A percentile compares a stretch with the other conserved stretches of the same genome.
Evolutionary conservation across 1,284 basidiomycete species (phyloP).

Genomic region (Ceratobasidium sp.): DNA sequence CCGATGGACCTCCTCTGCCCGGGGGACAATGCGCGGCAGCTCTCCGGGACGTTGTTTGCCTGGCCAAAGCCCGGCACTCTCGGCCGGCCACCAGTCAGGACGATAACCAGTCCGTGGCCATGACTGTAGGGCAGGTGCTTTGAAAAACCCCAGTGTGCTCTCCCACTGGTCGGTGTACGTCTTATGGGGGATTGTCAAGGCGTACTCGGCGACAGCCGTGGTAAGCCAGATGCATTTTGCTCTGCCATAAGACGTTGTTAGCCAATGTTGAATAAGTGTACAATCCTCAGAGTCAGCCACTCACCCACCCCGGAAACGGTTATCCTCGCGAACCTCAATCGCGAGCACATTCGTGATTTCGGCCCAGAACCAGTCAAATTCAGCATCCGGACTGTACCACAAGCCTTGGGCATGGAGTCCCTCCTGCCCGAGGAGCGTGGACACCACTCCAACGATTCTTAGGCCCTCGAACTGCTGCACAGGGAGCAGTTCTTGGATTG

Average conservation of each 20-base stretch:
- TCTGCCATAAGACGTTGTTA: background rate
- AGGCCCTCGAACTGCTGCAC: no score
- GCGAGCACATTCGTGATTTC: background rate
- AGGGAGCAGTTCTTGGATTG: no score
- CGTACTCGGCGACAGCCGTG: constrained; percentile 1
- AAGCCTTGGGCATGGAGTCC: no score
- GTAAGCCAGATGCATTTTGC: background rate
- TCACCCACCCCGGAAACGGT: constrained; percentile 6
- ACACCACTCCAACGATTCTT: no score
- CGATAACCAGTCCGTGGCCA: background rate
- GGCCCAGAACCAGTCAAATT: constrained; percentile 30
- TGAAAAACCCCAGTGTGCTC: background rate
- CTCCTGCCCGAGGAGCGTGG: no score
- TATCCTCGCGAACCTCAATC: background rate
- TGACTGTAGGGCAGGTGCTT: background rate
- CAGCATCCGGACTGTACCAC: no score
- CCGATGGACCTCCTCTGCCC: background rate
- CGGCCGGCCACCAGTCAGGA: constrained; percentile 4
- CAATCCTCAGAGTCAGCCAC: no score
- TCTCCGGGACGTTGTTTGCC: background rate
- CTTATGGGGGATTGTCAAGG: background rate
- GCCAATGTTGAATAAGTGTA: no score
- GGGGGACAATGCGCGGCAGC: background rate
- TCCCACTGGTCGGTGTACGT: constrained; percentile 2
- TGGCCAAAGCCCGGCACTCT: constrained; percentile 1